Percentiles rank a stretch among this genome's conserved stretches.
These are phyloP conservation scores for Tylopilus sp. DNA, from an alignment of 1,284 basidiomycete genomes.

Conservation along the genomic window DNA sequence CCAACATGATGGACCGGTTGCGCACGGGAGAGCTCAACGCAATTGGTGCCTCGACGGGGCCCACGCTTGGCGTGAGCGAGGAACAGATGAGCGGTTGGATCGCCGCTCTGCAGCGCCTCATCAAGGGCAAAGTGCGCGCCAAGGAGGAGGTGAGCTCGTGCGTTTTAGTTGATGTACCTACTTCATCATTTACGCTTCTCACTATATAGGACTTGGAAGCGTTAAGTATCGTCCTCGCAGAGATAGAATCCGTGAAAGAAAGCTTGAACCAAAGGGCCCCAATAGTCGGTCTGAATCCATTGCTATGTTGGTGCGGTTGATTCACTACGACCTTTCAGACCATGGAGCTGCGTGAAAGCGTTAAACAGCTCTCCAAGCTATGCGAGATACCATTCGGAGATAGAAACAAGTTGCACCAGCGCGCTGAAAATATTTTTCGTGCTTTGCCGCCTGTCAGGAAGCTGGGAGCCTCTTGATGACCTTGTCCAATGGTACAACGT, in stretches of 20 bases:
- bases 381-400: slow-evolving; percentile 32
- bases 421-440: slow-evolving; percentile 17
- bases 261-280: slow-evolving; percentile 4
- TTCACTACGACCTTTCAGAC: slow-evolving; percentile 11
- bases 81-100: slow-evolving; percentile 19
- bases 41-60: not conserved
- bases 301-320: not conserved
- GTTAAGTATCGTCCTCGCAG: slow-evolving; percentile 28
- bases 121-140: slow-evolving; percentile 29
- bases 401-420: slow-evolving; percentile 26
- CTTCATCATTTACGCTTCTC: not conserved
- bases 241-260: slow-evolving; percentile 29
- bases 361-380: slow-evolving; percentile 26
- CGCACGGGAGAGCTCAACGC: not conserved
- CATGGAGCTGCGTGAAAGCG: slow-evolving; percentile 14
- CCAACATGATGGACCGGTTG: not conserved
- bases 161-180: not conserved
- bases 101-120: slow-evolving; percentile 25
- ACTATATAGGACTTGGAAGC: slow-evolving; percentile 21
- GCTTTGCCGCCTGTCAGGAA: slow-evolving; percentile 10
- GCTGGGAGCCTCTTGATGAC: not conserved
- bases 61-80: not conserved
- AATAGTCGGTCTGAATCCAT: slow-evolving; percentile 16
- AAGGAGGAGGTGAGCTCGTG: slow-evolving; percentile 22
- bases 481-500: not conserved